A percentile compares a stretch with the other conserved stretches of the same genome.
Evolutionary conservation across 208 protist species (phyloP).

Genomic region (Crithidia mellificae): DNA sequence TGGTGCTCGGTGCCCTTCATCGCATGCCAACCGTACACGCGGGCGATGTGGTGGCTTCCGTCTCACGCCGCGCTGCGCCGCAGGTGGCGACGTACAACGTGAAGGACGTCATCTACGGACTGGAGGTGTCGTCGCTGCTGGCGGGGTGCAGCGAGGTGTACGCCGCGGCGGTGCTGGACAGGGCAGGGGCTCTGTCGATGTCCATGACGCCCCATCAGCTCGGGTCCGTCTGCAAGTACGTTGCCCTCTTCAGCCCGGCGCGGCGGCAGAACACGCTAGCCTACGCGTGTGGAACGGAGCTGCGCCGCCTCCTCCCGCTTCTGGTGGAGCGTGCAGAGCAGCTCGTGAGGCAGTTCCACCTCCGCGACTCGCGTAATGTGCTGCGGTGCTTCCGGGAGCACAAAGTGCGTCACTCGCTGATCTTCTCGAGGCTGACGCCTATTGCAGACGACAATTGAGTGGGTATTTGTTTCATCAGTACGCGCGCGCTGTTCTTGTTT

Average conservation of each 20-base stretch:
- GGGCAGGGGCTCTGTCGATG: constrained; percentile 42
- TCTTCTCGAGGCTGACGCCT: constrained; percentile 75
- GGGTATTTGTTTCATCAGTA: too few species aligned
- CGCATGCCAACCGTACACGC: constrained; percentile 47
- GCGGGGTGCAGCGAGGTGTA: constrained; percentile 55
- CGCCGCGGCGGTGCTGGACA: constrained; percentile 50
- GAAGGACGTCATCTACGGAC: constrained; percentile 70
- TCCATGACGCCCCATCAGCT: constrained; percentile 49
- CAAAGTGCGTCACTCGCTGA: constrained; percentile 74
- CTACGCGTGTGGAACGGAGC: constrained; percentile 52
- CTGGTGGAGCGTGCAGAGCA: constrained; percentile 61
- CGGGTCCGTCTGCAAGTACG: constrained; percentile 76
- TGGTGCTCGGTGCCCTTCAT: constrained; percentile 68
- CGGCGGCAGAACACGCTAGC: constrained; percentile 42
- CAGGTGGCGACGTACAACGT: constrained; percentile 53
- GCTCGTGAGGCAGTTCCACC: constrained; percentile 65
- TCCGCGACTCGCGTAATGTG: constrained; percentile 73
- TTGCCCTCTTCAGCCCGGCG: constrained; percentile 54
- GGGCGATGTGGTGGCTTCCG: constrained; percentile 42
- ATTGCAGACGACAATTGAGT: constrained; percentile 33
- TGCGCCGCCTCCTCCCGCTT: constrained; percentile 62
- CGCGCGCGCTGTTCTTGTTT: too few species aligned
- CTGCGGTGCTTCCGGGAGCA: constrained; percentile 77
- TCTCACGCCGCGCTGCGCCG: constrained; percentile 53
- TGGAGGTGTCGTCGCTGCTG: constrained; percentile 66